Percentiles rank a stretch among this genome's conserved stretches.
Conservation (phyloP, 148 eudicot species). For the Arbutus unedo region DNA sequence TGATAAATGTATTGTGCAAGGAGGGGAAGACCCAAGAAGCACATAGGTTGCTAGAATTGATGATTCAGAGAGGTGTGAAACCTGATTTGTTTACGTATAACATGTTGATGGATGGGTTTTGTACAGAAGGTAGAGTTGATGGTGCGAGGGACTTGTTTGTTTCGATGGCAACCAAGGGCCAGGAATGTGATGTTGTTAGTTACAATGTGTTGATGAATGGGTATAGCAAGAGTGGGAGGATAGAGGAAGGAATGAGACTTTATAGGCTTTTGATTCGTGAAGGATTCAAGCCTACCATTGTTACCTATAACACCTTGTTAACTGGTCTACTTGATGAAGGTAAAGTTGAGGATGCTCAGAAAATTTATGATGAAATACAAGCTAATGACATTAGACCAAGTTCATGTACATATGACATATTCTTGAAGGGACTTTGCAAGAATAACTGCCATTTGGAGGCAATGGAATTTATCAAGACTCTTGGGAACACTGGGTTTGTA, state of each 20-base stretch:
- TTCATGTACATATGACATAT: conserved; percentile 12
- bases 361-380: conserved; percentile 20
- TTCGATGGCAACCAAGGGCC: conserved; percentile 24
- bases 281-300: conserved; percentile 16
- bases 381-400: not conserved
- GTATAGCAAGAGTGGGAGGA: conserved; percentile 26
- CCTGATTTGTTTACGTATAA: conserved; percentile 27
- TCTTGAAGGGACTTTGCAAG: conserved; percentile 23
- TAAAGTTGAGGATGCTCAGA: conserved; percentile 11
- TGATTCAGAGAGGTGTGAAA: conserved; percentile 23
- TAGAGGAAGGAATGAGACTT: conserved; percentile 26
- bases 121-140: conserved; percentile 32
- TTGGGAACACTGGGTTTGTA: conserved; percentile 12
- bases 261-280: conserved; percentile 21
- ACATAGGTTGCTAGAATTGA: conserved; percentile 22
- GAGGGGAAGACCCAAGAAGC: conserved; percentile 26
- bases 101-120: conserved; percentile 28
- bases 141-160: conserved; percentile 26
- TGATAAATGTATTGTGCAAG: conserved; percentile 22
- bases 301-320: conserved; percentile 18
- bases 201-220: conserved; percentile 32
- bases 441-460: conserved; percentile 19
- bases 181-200: conserved; percentile 23
- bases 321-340: conserved; percentile 18
- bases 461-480: not conserved